Conservation (phyloP, 2,329 filamentous ascomycete species). For the Xylaria sp. region DNA sequence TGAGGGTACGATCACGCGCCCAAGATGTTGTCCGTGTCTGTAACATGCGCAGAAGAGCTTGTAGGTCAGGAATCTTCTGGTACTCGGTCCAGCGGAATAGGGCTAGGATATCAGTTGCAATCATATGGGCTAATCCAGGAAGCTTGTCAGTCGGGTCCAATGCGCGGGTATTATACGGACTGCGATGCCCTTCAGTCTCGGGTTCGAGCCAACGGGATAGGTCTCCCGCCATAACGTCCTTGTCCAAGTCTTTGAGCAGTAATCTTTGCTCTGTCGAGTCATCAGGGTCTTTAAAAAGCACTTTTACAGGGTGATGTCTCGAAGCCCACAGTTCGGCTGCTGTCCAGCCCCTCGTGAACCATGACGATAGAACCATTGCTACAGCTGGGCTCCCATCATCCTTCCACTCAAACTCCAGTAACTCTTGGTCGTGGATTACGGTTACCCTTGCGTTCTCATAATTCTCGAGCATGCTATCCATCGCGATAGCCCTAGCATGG, state of each 20-base stretch:
- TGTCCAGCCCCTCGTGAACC: constrained; percentile 25
- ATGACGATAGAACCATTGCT: constrained; percentile 19
- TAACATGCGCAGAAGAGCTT: constrained; percentile 16
- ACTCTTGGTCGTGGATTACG: constrained; percentile 21
- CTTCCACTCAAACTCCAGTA: constrained; percentile 10
- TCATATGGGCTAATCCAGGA: constrained; percentile 14
- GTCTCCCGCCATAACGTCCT: neutral
- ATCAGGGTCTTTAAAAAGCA: constrained; percentile 9
- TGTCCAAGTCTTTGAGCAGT: neutral
- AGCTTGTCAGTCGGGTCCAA: constrained; percentile 6
- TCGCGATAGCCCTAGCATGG: neutral
- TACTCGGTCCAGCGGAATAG: constrained; percentile 14
- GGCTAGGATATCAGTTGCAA: constrained; percentile 16
- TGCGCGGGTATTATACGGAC: constrained; percentile 4
- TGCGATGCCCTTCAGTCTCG: neutral
- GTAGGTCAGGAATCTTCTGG: constrained; percentile 13
- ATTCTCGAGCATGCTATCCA: constrained; percentile 21
- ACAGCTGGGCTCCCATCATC: no score
- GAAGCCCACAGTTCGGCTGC: constrained; percentile 17
- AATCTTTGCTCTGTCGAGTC: neutral
- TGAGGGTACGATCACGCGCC: constrained; percentile 14
- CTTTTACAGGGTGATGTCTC: constrained; percentile 8
- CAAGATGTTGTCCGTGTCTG: constrained; percentile 19
- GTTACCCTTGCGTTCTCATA: constrained; percentile 17
- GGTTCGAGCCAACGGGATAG: constrained; percentile 5